Conservation (phyloP, 306 rosid species). For the Casuarina glauca region DNA sequence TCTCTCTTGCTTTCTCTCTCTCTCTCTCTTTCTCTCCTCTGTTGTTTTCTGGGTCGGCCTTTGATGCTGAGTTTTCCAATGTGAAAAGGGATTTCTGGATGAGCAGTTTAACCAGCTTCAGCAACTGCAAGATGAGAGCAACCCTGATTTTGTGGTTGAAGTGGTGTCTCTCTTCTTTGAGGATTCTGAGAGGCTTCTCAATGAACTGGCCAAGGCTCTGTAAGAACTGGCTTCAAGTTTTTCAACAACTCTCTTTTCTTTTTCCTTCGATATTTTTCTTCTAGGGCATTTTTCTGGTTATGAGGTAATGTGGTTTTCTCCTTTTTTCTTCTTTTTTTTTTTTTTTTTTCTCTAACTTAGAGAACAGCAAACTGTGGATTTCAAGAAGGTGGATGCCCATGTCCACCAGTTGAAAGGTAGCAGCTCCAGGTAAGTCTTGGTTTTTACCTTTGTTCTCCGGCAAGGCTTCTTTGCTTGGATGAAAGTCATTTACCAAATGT, state of each 20-base stretch:
- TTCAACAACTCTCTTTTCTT: neutral
- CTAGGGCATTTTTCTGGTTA: neutral
- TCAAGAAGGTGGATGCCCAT: conserved; percentile 58
- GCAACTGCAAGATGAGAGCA: conserved; percentile 80
- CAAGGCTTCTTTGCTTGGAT: neutral
- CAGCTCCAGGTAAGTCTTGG: conserved; percentile 73
- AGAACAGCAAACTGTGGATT: conserved; percentile 55
- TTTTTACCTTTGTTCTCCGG: neutral
- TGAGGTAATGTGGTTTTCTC: neutral
- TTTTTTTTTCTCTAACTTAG: conserved; percentile 32
- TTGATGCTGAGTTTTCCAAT: conserved; percentile 18
- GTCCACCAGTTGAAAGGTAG: conserved; percentile 93
- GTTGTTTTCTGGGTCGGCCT: neutral
- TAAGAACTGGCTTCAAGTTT: conserved; percentile 24
- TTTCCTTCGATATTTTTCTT: neutral
- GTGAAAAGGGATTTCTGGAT: conserved; percentile 62
- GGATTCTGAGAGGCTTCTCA: conserved; percentile 65
- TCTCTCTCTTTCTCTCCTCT: neutral
- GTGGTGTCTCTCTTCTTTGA: conserved; percentile 77
- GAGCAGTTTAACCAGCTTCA: conserved; percentile 72
- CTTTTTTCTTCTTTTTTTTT: neutral
- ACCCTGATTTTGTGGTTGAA: conserved; percentile 79
- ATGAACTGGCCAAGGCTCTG: conserved; percentile 61
- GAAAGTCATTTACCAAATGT: neutral
- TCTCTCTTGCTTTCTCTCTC: neutral